A percentile compares a stretch with the other conserved stretches of the same genome.
phyloP scores from a whole-genome alignment of 2,329 filamentous ascomycete species.

The Exophiala mesophila region DNA sequence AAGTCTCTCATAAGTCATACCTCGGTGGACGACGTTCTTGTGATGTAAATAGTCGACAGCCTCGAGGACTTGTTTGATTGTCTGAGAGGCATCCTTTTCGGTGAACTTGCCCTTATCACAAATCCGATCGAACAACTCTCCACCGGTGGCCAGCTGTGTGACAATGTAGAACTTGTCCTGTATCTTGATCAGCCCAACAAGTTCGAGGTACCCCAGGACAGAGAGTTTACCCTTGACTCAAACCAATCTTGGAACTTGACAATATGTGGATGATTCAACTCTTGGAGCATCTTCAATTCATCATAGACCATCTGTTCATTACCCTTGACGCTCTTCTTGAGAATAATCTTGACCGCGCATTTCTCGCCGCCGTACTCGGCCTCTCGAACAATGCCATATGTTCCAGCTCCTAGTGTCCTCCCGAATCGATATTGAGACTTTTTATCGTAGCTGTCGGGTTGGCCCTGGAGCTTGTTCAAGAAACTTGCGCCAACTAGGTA shows the following conservation, averaged over 20 bases:
- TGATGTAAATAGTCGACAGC: constrained; percentile 92
- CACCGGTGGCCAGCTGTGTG: constrained; percentile 89
- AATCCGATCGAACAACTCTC: constrained; percentile 95
- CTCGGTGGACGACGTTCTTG: constrained; percentile 93
- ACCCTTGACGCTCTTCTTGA: constrained; percentile 98
- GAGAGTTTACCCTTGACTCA: constrained; percentile 73
- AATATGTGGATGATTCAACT: constrained; percentile 88
- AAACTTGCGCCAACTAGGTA: constrained; percentile 67
- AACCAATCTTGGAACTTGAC: constrained; percentile 99
- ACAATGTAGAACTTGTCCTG: constrained; percentile 99
- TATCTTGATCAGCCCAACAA: constrained; percentile 6
- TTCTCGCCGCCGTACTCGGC: constrained; percentile 79
- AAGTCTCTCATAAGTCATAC: constrained; percentile 44
- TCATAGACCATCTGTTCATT: constrained; percentile 99
- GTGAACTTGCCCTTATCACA: constrained; percentile 98
- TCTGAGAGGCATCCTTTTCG: constrained; percentile 94
- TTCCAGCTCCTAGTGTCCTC: constrained; percentile 88
- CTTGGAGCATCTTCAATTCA: constrained; percentile 88
- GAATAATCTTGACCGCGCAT: constrained; percentile 96
- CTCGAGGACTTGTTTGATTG: constrained; percentile 86
- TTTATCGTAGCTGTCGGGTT: constrained; percentile 97
- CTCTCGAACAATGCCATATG: constrained; percentile 96
- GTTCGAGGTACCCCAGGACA: not conserved
- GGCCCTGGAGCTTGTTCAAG: constrained; percentile 92
- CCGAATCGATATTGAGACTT: constrained; percentile 95